Conservation (phyloP, 148 eudicot genomes). For the Silene conica region DNA sequence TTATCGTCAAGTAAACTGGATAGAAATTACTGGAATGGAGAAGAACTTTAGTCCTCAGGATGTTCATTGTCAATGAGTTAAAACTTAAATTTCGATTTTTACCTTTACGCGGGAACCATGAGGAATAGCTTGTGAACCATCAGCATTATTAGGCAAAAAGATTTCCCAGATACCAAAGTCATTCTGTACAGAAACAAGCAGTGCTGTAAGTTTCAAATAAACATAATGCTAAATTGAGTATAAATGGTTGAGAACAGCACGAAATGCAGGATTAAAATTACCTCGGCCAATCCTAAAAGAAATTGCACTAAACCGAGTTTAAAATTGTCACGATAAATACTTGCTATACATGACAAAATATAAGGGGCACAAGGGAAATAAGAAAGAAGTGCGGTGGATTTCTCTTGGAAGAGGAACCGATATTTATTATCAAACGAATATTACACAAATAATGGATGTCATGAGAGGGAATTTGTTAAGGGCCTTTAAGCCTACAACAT, state of each 20-base stretch:
- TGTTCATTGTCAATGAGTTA: not conserved
- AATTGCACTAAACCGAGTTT: not conserved
- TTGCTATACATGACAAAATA: constrained; percentile 15
- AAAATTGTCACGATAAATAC: not conserved
- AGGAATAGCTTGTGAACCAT: constrained; percentile 91
- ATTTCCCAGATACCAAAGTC: constrained; percentile 98
- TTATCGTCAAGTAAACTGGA: not conserved
- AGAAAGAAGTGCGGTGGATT: no score
- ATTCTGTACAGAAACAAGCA: constrained; percentile 49
- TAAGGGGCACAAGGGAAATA: not conserved
- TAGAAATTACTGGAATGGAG: not conserved
- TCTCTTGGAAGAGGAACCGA: constrained; percentile 24
- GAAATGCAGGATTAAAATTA: not conserved
- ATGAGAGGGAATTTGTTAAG: not conserved
- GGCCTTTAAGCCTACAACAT: not conserved
- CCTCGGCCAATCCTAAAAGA: constrained; percentile 1
- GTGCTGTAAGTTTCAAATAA: constrained; percentile 1
- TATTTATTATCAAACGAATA: constrained; percentile 17
- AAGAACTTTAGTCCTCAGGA: not conserved
- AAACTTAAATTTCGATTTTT: not conserved
- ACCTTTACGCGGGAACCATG: constrained; percentile 99
- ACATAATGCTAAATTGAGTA: not conserved
- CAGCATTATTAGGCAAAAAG: constrained; percentile 94
- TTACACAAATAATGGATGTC: not conserved
- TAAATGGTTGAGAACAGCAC: not conserved